phyloP scores from a whole-genome alignment of 495 filamentous ascomycete species.

The Aspergillus conjunctus region DNA sequence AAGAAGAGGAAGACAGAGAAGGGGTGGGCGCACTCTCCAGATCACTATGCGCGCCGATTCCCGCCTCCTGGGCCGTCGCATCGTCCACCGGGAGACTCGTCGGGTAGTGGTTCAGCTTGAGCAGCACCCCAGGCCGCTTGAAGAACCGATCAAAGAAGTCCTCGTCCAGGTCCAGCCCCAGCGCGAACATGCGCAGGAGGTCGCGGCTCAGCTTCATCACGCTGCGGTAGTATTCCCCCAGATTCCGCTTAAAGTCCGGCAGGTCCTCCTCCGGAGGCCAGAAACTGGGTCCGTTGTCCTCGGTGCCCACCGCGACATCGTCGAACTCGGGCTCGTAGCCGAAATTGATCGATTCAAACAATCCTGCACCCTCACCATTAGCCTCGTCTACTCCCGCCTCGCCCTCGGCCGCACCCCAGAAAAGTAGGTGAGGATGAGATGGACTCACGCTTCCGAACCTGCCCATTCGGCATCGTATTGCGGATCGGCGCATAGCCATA shows the following conservation, averaged over 20 bases:
- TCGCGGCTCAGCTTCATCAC: background rate
- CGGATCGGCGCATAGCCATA: background rate
- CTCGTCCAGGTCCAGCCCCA: conserved; percentile 10
- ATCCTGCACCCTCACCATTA: background rate
- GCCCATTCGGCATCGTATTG: background rate
- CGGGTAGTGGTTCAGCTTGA: conserved; percentile 1
- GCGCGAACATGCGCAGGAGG: conserved; percentile 3
- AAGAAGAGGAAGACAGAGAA: background rate
- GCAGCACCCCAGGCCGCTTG: background rate
- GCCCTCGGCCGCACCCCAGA: background rate
- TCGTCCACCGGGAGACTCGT: background rate
- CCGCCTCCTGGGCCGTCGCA: background rate
- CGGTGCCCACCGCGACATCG: background rate
- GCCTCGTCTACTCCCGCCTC: background rate
- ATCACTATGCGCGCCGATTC: conserved; percentile 2
- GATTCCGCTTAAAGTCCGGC: conserved; percentile 1
- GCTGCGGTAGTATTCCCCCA: conserved; percentile 1
- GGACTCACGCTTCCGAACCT: background rate
- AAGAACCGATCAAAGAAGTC: conserved; percentile 8
- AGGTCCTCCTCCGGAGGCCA: conserved; percentile 2
- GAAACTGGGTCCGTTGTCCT: background rate
- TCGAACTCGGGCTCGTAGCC: conserved; percentile 1
- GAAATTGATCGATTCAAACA: conserved; percentile 1
- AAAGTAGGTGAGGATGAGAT: background rate
- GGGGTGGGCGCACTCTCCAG: background rate